These are phyloP conservation scores for Canariomyces notabilis DNA, from an alignment of 2,329 filamentous ascomycete genomes.

Conservation along the genomic window DNA sequence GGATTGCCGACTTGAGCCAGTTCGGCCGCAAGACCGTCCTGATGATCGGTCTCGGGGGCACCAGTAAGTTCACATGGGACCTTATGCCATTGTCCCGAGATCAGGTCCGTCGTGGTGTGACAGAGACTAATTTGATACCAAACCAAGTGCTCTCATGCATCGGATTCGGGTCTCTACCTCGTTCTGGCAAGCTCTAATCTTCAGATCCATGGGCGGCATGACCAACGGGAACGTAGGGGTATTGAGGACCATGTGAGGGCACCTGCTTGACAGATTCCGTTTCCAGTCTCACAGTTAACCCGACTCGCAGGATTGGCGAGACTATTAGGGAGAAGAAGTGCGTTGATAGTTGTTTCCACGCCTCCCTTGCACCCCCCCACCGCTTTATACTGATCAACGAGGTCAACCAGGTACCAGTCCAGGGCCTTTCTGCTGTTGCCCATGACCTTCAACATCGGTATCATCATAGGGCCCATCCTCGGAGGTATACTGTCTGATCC, in stretches of 20 bases:
- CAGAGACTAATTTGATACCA: neutral
- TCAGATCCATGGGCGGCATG: conserved; percentile 59
- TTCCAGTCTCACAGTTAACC: neutral
- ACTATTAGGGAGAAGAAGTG: conserved; percentile 41
- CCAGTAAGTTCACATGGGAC: conserved; percentile 30
- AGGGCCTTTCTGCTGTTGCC: conserved; percentile 41
- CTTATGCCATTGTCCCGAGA: neutral
- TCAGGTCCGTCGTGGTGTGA: neutral
- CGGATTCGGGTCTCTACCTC: conserved; percentile 63
- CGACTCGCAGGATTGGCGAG: conserved; percentile 37
- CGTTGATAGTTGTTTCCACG: neutral
- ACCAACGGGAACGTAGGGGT: conserved; percentile 72
- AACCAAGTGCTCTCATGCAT: conserved; percentile 50
- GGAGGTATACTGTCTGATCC: conserved; percentile 44
- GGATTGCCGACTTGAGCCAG: conserved; percentile 57
- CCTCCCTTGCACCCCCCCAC: neutral
- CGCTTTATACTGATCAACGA: conserved; percentile 2
- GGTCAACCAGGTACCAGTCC: conserved; percentile 40
- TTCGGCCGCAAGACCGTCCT: conserved; percentile 74
- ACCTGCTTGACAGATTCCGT: neutral
- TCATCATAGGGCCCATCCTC: conserved; percentile 54
- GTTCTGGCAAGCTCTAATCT: conserved; percentile 58
- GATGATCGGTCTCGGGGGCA: conserved; percentile 70
- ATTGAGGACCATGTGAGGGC: conserved; percentile 60
- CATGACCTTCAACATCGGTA: conserved; percentile 69